phyloP scores from a whole-genome alignment of 306 rosid genomes.

The Vicia sativa region DNA sequence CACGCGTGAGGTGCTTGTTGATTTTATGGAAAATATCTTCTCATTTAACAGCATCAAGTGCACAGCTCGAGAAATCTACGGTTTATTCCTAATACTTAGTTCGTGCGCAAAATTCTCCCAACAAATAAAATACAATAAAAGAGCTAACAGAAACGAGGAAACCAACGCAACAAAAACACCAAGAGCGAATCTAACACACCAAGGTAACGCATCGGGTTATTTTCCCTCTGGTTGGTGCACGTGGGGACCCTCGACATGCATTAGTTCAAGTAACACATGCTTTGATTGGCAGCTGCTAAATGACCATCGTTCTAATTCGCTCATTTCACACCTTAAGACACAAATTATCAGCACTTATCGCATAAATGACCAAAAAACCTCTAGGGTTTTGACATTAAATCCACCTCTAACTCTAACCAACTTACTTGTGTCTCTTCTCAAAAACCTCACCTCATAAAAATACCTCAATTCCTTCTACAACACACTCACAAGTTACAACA shows the following conservation, averaged over 20 bases:
- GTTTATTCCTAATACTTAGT: not conserved
- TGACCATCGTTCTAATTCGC: conserved; percentile 4
- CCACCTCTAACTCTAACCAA: not conserved
- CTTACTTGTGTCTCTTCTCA: too few species aligned
- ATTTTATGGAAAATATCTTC: conserved; percentile 5
- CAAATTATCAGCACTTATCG: not conserved
- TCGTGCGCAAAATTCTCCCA: not conserved
- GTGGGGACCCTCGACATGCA: not conserved
- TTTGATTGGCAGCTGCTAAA: conserved; percentile 2
- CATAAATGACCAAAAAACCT: not conserved
- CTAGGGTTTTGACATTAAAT: not conserved
- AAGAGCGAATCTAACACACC: not conserved
- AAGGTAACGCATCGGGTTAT: not conserved
- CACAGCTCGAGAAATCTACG: not conserved
- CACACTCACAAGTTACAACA: too few species aligned
- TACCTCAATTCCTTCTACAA: too few species aligned
- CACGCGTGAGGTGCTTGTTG: not conserved
- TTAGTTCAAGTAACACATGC: not conserved
- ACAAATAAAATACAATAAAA: conserved; percentile 7
- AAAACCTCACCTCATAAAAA: too few species aligned
- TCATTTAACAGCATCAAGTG: not conserved
- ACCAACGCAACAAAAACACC: not conserved
- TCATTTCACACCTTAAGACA: not conserved
- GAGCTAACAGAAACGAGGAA: not conserved
- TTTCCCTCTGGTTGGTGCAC: conserved; percentile 2